Conservation (phyloP, 805 yeast genomes). For the Saturnispora saitoi region DNA sequence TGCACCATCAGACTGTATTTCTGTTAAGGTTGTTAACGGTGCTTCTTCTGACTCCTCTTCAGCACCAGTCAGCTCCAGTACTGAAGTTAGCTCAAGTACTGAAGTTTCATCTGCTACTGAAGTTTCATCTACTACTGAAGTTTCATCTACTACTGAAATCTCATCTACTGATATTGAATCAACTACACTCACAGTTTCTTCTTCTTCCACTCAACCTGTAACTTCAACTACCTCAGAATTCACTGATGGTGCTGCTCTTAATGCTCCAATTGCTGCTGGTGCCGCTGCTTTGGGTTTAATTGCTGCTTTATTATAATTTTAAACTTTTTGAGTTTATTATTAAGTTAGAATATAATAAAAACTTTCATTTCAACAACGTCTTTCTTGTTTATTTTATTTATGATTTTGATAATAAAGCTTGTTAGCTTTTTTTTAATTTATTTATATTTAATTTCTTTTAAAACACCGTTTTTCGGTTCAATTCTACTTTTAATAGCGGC, state of each 20-base stretch:
- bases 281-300: conserved; percentile 10
- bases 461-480: too few species aligned
- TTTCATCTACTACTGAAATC: conserved; percentile 3
- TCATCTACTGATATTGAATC: not conserved
- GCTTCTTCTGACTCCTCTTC: conserved; percentile 1
- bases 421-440: too few species aligned
- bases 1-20: conserved; percentile 19
- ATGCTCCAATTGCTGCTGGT: conserved; percentile 9
- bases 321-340: not conserved
- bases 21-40: conserved; percentile 5
- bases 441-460: too few species aligned
- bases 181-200: not conserved
- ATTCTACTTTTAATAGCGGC: too few species aligned
- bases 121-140: too few species aligned
- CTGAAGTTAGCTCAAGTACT: too few species aligned
- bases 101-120: not conserved
- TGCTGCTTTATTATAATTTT: conserved; percentile 6
- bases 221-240: not conserved
- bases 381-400: too few species aligned
- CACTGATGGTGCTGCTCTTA: conserved; percentile 7
- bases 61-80: not conserved
- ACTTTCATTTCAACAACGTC: too few species aligned
- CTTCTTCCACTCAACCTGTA: not conserved
- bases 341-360: too few species aligned
- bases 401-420: too few species aligned